phyloP scores from a whole-genome alignment of 192 early-diverging fungal species.

The Lunasporangiospora selenospora region DNA sequence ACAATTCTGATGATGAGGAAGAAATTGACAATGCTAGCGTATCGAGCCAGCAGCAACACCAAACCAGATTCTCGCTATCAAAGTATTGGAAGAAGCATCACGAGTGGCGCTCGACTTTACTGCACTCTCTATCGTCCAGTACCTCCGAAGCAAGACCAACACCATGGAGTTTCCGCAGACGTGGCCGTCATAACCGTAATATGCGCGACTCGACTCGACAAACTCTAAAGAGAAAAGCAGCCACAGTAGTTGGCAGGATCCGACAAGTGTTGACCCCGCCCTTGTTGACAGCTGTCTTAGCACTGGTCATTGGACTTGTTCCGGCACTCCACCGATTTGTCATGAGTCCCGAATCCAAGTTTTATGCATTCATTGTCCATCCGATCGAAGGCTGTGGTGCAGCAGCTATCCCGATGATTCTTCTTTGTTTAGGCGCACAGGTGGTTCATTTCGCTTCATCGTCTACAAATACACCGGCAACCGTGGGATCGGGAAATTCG shows the following conservation, averaged over 20 bases:
- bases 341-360: slow-evolving; percentile 62
- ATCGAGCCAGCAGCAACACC: too few relatives aligned
- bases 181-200: too few relatives aligned
- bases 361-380: slow-evolving; percentile 65
- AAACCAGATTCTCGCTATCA: too few relatives aligned
- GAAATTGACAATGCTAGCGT: too few relatives aligned
- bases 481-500: neutral
- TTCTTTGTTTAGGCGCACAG: slow-evolving; percentile 80
- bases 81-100: too few relatives aligned
- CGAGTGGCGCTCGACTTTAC: too few relatives aligned
- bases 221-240: neutral
- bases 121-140: too few relatives aligned
- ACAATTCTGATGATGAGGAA: too few relatives aligned
- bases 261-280: slow-evolving; percentile 69
- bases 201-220: too few relatives aligned
- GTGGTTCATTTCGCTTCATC: slow-evolving; percentile 34
- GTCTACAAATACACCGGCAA: too few relatives aligned
- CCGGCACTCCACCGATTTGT: slow-evolving; percentile 67
- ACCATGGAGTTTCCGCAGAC: too few relatives aligned
- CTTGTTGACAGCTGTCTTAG: slow-evolving; percentile 71
- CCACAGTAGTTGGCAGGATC: neutral
- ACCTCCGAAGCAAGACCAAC: too few relatives aligned
- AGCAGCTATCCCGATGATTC: slow-evolving; percentile 78
- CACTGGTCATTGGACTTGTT: slow-evolving; percentile 69
- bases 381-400: slow-evolving; percentile 77